phyloP scores from a whole-genome alignment of 2,329 filamentous ascomycete genomes.

The Fusarium sublunatum region DNA sequence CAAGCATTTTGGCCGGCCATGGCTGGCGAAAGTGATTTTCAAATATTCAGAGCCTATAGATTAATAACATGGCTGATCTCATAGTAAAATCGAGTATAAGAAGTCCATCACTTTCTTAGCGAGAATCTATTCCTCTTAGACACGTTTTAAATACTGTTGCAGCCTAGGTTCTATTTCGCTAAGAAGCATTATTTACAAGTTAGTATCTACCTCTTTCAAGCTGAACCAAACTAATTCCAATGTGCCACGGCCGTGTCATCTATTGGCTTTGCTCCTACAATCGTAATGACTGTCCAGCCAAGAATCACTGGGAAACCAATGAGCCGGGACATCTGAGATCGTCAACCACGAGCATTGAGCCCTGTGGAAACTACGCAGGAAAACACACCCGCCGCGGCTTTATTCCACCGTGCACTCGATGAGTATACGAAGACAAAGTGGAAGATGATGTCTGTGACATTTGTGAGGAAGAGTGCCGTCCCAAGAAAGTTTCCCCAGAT shows the following conservation, averaged over 20 bases:
- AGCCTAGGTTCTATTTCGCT: too few species aligned
- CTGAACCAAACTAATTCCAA: not conserved
- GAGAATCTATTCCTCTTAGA: not conserved
- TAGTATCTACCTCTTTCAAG: not conserved
- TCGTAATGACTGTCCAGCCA: not conserved
- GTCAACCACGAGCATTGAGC: not conserved
- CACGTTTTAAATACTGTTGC: not conserved
- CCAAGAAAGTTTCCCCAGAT: not conserved
- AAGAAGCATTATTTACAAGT: not conserved
- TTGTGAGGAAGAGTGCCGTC: not conserved
- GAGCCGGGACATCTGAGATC: not conserved
- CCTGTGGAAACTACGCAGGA: not conserved
- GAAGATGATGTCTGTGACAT: conserved; percentile 1
- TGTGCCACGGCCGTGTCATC: not conserved
- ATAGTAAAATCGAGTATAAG: not conserved
- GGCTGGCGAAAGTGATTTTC: not conserved
- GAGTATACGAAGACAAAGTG: not conserved
- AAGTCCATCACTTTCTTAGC: not conserved
- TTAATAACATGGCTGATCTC: not conserved
- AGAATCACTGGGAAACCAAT: not conserved
- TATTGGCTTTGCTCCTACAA: not conserved
- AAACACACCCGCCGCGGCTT: not conserved
- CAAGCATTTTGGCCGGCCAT: not conserved
- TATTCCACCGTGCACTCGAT: conserved; percentile 1
- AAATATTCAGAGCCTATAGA: not conserved